A percentile compares a stretch with the other conserved stretches of the same genome.
Evolutionary conservation across 139 green algal genomes (phyloP).

Genomic region (Micractinium conductrix): DNA sequence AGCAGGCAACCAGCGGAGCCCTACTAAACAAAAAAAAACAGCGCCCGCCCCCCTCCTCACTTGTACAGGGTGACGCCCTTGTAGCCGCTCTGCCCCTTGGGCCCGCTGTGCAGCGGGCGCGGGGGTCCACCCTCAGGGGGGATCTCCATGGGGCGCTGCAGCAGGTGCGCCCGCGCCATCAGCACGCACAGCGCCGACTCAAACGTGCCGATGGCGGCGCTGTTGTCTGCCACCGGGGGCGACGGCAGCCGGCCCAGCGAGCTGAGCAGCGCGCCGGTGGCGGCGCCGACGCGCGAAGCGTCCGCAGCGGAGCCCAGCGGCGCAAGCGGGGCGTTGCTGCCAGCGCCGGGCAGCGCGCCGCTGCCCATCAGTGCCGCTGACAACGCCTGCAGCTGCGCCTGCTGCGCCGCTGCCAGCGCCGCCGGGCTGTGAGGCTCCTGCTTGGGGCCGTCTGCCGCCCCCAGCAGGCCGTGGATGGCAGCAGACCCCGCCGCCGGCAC

Average conservation of each 20-base stretch:
- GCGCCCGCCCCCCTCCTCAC: neutral
- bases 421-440: neutral
- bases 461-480: neutral
- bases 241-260: neutral
- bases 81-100: conserved; percentile 32
- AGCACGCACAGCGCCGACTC: neutral
- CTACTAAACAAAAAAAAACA: no score
- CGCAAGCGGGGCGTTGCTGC: neutral
- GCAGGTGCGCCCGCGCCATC: neutral
- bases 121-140: neutral
- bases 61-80: conserved; percentile 32
- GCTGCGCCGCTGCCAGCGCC: neutral
- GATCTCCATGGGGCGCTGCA: neutral
- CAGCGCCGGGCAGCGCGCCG: no score
- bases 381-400: conserved; percentile 27
- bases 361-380: conserved; percentile 9
- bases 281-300: no score
- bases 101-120: conserved; percentile 22
- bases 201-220: neutral
- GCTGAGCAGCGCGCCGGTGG: no score
- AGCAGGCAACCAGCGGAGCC: neutral
- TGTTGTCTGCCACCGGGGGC: neutral
- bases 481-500: neutral
- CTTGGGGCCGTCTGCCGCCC: neutral
- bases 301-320: neutral